Base-by-base conservation (phyloP, 2,329 filamentous ascomycete species). In the Alternaria brassicicola region DNA sequence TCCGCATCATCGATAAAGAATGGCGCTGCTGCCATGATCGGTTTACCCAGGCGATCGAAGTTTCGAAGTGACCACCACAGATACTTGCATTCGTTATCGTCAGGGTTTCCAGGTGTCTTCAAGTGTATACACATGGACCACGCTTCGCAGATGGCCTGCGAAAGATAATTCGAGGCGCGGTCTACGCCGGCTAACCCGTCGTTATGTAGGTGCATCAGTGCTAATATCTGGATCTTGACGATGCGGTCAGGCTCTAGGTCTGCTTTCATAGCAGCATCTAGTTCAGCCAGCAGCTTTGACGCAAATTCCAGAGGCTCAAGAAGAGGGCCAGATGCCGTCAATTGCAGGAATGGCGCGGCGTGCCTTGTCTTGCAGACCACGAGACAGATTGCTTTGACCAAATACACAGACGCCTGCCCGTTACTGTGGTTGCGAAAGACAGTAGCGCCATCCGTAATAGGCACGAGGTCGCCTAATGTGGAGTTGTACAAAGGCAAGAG, bases 91-190 rank as follows among this genome's bases (percentile, higher is more conserved):
- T 13, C 23, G 13, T 49, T 36, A 3, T 55, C 39, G 2, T 55
- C 43, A 2, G 52, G 43, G 19, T 49, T 55, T 4, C 7, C 52
- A 10, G 52, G 35, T n/a, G 26, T 55, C 19, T 41, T 49, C 1
- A 55, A 12, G 13, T 55, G 52, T 41, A 55, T 48, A 12, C 52
- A 48, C 43, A 55, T 48, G 6, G 52, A 55, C 52, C 52, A 55
- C 1, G 52, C 52, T 55, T 55, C 52, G 3, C 43, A 55, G 3
- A 49, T 55, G 2, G 52, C 52, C 19, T 49, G 52, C 4, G 52
- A 55, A 4, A 55, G 12, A 12, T 42, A 35, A 26, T 35, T 48
- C 1, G 52, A 55, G 6, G 52, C 43, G 26, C 52, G 33, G 6
- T 55, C 52, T 1, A 49, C 43, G 15, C 52, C 52, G 10, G 42